Base-by-base conservation (phyloP, 2,329 filamentous ascomycete genomes). In the Lachnellula occidentalis region DNA sequence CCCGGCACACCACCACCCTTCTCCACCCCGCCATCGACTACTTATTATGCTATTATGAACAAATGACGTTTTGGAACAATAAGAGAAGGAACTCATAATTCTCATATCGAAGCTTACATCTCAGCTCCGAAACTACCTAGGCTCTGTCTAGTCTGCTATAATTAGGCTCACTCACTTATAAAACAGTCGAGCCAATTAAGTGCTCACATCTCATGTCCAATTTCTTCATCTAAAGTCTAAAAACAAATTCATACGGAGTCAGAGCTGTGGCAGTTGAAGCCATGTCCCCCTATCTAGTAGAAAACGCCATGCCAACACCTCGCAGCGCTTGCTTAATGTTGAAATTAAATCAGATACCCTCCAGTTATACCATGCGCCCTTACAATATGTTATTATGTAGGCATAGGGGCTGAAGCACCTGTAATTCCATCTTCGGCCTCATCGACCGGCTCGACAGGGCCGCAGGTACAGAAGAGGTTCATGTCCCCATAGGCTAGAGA, bases 401-500 rank as follows among this genome's bases (percentile, higher is more conserved):
- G 61, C 9, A 46, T 59, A 17, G 63, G 65, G 34, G 62, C 61
- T 9, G 58, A 50, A 34, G 52, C 55, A 19, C 62, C 61, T 12
- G 62, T 64, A 22, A 66, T 66, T 9, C 56, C 63, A 22, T 53
- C 48, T 24, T 61, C 55, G 37, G 43, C 51, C 31, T 64, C 56
- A 15, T 69, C 66, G 39, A 66, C 59, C 11, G 61, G 48, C 21
- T 90, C 88, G 7, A 95, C 88, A 0, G 92, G 90, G 39, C 89
- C 87, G 71, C 92, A 96, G 9, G 90, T 95, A 78, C 92, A 96
- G 80, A 96, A 96, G 58, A 96, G 82, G 74, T 96, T 95, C 67
- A 86, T 81, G 69, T 96, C 92, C 56, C 92, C 92, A 67, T 90
- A 96, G 12, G 89, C 89, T 92, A 34, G 19, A 19, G 19, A 5